Conservation (phyloP, 768 basidiomycete species). For the Pleurotus giganteus region DNA sequence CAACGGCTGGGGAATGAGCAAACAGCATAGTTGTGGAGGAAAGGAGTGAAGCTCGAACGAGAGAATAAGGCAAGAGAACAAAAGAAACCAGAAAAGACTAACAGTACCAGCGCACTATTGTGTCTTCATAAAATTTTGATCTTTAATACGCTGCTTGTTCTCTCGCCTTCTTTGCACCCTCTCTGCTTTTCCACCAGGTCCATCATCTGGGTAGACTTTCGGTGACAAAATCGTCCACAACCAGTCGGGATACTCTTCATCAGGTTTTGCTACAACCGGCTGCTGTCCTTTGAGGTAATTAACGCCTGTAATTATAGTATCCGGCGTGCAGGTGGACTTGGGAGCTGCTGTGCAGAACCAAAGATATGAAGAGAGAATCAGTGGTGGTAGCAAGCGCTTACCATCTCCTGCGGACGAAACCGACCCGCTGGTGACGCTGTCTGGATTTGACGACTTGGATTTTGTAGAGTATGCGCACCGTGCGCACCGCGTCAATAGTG, state of each 20-base stretch:
- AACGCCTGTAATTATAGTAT: slow-evolving; percentile 76
- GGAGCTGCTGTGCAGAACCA: slow-evolving; percentile 21
- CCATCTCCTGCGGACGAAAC: background rate
- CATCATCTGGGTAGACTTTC: slow-evolving; percentile 62
- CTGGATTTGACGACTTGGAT: background rate
- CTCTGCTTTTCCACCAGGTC: slow-evolving; percentile 69
- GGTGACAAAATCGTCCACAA: slow-evolving; percentile 76
- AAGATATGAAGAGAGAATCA: background rate
- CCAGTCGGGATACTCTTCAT: slow-evolving; percentile 89
- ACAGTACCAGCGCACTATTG: slow-evolving; percentile 42
- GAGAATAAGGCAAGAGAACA: background rate
- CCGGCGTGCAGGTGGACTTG: slow-evolving; percentile 64
- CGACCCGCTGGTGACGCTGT: background rate
- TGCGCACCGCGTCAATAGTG: background rate
- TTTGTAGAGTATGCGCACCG: background rate
- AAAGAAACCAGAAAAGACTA: background rate
- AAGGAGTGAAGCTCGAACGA: no score
- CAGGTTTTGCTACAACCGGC: slow-evolving; percentile 71
- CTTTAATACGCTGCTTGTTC: slow-evolving; percentile 72
- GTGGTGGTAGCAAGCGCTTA: background rate
- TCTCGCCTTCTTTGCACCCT: slow-evolving; percentile 53
- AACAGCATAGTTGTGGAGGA: no score
- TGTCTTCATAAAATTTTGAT: slow-evolving; percentile 83
- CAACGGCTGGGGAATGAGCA: no score
- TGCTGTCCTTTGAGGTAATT: slow-evolving; percentile 83